Conservation (phyloP, 2,329 filamentous ascomycete genomes). For the Claviceps quebecensis region DNA sequence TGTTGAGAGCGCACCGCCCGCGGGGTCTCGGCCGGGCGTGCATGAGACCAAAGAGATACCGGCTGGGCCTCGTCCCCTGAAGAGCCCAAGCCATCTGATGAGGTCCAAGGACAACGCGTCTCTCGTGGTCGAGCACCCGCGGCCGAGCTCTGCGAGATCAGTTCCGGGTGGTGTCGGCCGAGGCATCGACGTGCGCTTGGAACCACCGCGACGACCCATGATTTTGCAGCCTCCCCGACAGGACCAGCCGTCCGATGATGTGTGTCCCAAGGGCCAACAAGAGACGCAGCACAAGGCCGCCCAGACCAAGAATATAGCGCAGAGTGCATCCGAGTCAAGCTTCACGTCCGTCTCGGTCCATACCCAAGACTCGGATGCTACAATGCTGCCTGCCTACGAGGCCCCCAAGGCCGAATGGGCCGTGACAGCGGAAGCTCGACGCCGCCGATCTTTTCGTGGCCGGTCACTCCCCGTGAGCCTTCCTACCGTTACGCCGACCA, state of each 20-base stretch:
- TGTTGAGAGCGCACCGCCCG: conserved; percentile 10
- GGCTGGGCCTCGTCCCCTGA: conserved; percentile 7
- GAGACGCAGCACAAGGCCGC: neutral
- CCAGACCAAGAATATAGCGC: neutral
- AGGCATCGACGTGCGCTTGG: neutral
- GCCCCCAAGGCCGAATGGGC: conserved; percentile 6
- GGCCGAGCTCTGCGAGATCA: neutral
- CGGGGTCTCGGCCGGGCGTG: neutral
- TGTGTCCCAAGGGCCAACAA: conserved; percentile 7
- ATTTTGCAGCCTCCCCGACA: conserved; percentile 4
- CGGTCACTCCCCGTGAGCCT: conserved; percentile 7
- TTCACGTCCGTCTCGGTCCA: conserved; percentile 15
- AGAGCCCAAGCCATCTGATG: conserved; percentile 9
- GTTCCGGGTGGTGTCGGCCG: neutral
- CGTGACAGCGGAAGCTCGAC: neutral
- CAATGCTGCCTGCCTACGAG: conserved; percentile 8
- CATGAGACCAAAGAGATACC: conserved; percentile 3
- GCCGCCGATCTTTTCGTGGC: neutral
- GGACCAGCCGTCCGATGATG: conserved; percentile 6
- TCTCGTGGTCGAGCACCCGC: neutral
- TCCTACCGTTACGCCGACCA: neutral
- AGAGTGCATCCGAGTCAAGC: conserved; percentile 11
- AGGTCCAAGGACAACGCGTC: neutral
- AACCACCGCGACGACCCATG: conserved; percentile 1
- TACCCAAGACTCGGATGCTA: conserved; percentile 10